These are phyloP conservation scores for Aspergillus incahuasiensis DNA, from an alignment of 495 filamentous ascomycete genomes.

Conservation along the genomic window DNA sequence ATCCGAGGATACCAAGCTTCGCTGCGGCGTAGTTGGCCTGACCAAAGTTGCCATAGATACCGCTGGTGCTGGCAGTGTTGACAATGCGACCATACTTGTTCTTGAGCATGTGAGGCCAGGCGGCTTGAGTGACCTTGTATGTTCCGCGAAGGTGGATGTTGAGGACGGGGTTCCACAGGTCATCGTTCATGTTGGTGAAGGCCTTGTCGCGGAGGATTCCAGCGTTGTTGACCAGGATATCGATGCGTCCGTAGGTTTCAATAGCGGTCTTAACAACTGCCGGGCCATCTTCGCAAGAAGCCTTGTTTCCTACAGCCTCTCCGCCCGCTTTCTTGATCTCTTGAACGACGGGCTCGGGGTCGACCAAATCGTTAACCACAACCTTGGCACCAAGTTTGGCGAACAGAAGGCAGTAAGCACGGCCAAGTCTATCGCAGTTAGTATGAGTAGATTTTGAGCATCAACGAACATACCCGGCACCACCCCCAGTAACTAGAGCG, in stretches of 20 bases:
- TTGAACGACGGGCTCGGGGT: constrained; percentile 87
- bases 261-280: constrained; percentile 88
- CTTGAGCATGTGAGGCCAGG: constrained; percentile 96
- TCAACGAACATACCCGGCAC: constrained; percentile 57
- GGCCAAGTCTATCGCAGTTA: constrained; percentile 63
- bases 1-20: constrained; percentile 91
- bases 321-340: constrained; percentile 90
- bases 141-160: constrained; percentile 91
- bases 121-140: constrained; percentile 95
- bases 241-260: constrained; percentile 88
- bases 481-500: constrained; percentile 87
- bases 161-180: constrained; percentile 87
- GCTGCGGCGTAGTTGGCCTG: constrained; percentile 97
- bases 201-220: constrained; percentile 98
- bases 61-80: constrained; percentile 94
- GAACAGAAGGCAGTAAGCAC: constrained; percentile 87
- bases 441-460: neutral
- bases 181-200: constrained; percentile 95
- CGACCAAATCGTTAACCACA: constrained; percentile 90
- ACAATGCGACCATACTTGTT: constrained; percentile 97
- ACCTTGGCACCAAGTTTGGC: constrained; percentile 84
- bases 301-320: constrained; percentile 89
- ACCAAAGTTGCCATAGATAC: constrained; percentile 98
- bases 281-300: constrained; percentile 90
- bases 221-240: constrained; percentile 95